phyloP scores from a whole-genome alignment of 805 yeast species.

The Candida ponderosae region DNA sequence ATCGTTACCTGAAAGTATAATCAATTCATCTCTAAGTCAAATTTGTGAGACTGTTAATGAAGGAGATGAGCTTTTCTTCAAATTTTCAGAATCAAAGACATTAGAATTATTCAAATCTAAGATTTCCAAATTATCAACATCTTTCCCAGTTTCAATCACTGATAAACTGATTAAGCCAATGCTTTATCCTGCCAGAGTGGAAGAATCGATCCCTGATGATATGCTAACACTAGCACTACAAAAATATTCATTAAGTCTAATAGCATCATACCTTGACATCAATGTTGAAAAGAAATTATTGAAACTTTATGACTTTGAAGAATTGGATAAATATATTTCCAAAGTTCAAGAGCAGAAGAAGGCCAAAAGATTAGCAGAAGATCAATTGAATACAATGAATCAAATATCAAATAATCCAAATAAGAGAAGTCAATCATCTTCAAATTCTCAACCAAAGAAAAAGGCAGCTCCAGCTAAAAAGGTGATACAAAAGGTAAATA shows the following conservation, averaged over 20 bases:
- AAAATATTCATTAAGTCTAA: conserved; percentile 36
- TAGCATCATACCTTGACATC: conserved; percentile 35
- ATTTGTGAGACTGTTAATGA: conserved; percentile 35
- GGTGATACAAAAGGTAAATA: conserved; percentile 43
- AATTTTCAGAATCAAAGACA: conserved; percentile 32
- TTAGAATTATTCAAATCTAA: conserved; percentile 29
- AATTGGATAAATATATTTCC: conserved; percentile 21
- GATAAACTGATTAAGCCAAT: conserved; percentile 16
- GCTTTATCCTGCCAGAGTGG: conserved; percentile 21
- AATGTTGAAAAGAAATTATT: conserved; percentile 14
- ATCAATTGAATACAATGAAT: conserved; percentile 22
- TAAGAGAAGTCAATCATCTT: conserved; percentile 8
- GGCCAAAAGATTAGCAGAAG: conserved; percentile 22
- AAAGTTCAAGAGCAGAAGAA: conserved; percentile 10
- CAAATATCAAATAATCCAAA: conserved; percentile 11
- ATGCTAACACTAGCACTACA: conserved; percentile 28
- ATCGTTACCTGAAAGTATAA: conserved; percentile 9
- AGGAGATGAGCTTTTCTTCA: conserved; percentile 37
- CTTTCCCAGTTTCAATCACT: conserved; percentile 31
- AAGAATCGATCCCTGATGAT: conserved; percentile 24
- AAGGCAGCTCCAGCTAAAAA: conserved; percentile 22
- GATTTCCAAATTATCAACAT: conserved; percentile 24
- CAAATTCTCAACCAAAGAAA: conserved; percentile 18
- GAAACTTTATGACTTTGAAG: conserved; percentile 23
- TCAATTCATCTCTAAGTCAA: conserved; percentile 15